Conservation (phyloP, 1,284 basidiomycete genomes). For the Ganoderma resinaceum region DNA sequence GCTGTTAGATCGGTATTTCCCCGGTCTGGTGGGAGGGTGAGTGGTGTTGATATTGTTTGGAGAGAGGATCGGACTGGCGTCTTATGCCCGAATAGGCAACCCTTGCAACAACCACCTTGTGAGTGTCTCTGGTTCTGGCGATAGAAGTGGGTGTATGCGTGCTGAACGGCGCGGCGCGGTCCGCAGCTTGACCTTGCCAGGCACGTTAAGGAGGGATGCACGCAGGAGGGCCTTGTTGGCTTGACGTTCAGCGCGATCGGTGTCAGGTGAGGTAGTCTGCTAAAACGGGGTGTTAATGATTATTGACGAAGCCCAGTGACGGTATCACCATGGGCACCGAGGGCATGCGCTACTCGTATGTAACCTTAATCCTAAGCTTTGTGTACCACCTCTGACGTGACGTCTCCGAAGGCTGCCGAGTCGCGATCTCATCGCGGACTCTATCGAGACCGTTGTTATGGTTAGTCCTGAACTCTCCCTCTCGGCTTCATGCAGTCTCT, state of each 20-base stretch:
- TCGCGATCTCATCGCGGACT: conserved; percentile 91
- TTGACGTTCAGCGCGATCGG: conserved; percentile 84
- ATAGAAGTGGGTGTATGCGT: neutral
- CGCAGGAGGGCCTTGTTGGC: conserved; percentile 78
- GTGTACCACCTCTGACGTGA: neutral
- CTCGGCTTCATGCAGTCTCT: conserved; percentile 4
- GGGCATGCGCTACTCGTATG: conserved; percentile 86
- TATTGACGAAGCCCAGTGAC: conserved; percentile 53
- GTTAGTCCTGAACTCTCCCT: neutral
- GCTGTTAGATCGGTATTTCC: conserved; percentile 77
- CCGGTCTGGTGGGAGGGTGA: conserved; percentile 89
- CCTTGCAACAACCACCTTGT: conserved; percentile 85
- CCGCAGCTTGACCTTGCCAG: conserved; percentile 77
- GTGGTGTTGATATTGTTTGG: conserved; percentile 32
- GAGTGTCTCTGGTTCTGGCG: conserved; percentile 32
- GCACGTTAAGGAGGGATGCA: conserved; percentile 79
- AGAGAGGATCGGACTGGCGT: neutral
- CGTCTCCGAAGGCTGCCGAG: conserved; percentile 71
- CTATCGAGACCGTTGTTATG: conserved; percentile 76
- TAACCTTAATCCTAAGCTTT: conserved; percentile 20
- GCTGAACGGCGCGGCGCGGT: neutral
- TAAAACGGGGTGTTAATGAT: neutral
- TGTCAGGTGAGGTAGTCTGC: conserved; percentile 58
- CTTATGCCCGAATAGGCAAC: conserved; percentile 58
- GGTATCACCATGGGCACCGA: conserved; percentile 87